Conservation (phyloP, 1,284 basidiomycete species). For the Tilletia indica region DNA sequence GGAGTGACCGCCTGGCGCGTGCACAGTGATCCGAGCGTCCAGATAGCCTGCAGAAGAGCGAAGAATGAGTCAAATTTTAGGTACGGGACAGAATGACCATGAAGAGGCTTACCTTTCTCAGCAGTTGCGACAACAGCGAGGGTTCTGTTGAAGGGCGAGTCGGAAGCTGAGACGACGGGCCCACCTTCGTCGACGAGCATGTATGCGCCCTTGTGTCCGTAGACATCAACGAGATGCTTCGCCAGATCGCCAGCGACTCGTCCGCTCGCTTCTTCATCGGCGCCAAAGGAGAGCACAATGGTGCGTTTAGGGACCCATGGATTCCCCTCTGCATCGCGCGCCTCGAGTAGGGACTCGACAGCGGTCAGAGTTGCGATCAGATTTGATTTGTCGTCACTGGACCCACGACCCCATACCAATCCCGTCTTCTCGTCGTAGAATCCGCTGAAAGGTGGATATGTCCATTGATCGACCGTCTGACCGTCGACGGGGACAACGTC, state of each 20-base stretch:
- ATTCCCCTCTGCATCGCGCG: background rate
- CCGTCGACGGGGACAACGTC: conserved; percentile 64
- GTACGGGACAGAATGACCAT: background rate
- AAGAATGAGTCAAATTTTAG: background rate
- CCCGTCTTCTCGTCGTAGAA: conserved; percentile 56
- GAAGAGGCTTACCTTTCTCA: conserved; percentile 63
- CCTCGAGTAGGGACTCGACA: conserved; percentile 58
- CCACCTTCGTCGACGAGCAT: conserved; percentile 52
- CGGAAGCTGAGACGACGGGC: conserved; percentile 31
- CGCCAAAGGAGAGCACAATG: conserved; percentile 64
- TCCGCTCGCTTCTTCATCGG: conserved; percentile 65
- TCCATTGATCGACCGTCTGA: conserved; percentile 60
- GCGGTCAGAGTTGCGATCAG: conserved; percentile 59
- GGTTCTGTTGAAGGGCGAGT: conserved; percentile 24
- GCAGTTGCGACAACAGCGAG: conserved; percentile 61
- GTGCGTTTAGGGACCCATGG: conserved; percentile 16
- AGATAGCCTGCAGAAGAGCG: conserved; percentile 11
- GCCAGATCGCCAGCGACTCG: conserved; percentile 30
- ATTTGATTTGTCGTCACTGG: conserved; percentile 57
- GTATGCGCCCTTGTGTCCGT: conserved; percentile 36
- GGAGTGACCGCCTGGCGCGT: conserved; percentile 67
- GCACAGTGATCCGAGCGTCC: conserved; percentile 35
- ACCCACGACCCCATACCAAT: conserved; percentile 61
- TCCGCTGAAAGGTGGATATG: conserved; percentile 61
- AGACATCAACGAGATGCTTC: conserved; percentile 30